Conservation (phyloP, 1,284 basidiomycete species). For the Phellinidium pouzarii region DNA sequence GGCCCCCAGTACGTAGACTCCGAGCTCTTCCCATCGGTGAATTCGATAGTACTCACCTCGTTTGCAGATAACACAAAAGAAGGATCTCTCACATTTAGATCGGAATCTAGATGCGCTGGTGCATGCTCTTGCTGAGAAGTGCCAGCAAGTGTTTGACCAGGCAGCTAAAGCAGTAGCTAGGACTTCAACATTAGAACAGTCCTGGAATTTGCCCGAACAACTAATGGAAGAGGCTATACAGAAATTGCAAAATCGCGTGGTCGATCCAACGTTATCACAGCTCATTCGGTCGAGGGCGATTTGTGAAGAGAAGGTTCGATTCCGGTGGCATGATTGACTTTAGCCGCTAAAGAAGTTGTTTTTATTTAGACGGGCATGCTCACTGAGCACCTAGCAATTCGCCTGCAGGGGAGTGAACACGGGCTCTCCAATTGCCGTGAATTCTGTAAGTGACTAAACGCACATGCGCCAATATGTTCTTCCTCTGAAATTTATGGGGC, state of each 20-base stretch:
- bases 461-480: neutral
- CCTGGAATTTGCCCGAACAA: slow-evolving; percentile 24
- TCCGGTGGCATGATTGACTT: slow-evolving; percentile 12
- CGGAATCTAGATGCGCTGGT: slow-evolving; percentile 64
- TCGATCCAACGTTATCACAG: slow-evolving; percentile 8
- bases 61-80: slow-evolving; percentile 40
- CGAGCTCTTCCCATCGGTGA: slow-evolving; percentile 5
- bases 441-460: slow-evolving; percentile 12
- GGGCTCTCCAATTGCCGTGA: slow-evolving; percentile 11
- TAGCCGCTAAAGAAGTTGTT: slow-evolving; percentile 17
- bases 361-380: slow-evolving; percentile 9
- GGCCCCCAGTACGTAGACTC: slow-evolving; percentile 23
- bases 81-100: slow-evolving; percentile 51
- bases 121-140: slow-evolving; percentile 53
- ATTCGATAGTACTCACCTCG: slow-evolving; percentile 3
- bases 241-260: slow-evolving; percentile 3
- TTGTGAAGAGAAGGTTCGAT: slow-evolving; percentile 26
- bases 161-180: slow-evolving; percentile 60
- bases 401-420: slow-evolving; percentile 13
- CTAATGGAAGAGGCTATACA: slow-evolving; percentile 22
- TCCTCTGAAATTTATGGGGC: slow-evolving; percentile 4
- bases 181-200: slow-evolving; percentile 43
- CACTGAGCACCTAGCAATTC: slow-evolving; percentile 15
- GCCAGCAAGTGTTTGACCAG: slow-evolving; percentile 53
- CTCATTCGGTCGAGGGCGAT: slow-evolving; percentile 40